These are phyloP conservation scores for Alternaria gansuensis DNA, from an alignment of 2,329 filamentous ascomycete species.

Conservation along the genomic window DNA sequence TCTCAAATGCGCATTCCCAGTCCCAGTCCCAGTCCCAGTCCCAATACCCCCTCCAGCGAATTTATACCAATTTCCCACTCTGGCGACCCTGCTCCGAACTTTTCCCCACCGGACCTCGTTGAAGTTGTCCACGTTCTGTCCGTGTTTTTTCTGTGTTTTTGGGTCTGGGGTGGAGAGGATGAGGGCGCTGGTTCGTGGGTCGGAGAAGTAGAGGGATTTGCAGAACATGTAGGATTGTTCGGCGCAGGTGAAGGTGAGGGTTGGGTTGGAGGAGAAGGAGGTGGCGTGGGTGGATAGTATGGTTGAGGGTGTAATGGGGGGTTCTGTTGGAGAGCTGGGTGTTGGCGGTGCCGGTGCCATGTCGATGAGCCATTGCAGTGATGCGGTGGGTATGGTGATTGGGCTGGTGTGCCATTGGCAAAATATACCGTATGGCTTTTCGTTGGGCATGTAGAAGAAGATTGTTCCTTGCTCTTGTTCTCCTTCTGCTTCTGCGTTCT, in stretches of 20 bases:
- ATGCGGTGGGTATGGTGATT: constrained; percentile 53
- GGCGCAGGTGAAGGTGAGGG: constrained; percentile 23
- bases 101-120: background rate
- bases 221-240: constrained; percentile 33
- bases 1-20: constrained; percentile 38
- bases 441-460: constrained; percentile 43
- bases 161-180: background rate
- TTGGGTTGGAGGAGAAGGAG: background rate
- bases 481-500: background rate
- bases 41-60: background rate
- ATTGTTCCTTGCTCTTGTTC: constrained; percentile 6
- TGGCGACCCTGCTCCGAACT: background rate
- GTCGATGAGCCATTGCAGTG: constrained; percentile 18
- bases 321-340: background rate
- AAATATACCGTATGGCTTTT: constrained; percentile 58
- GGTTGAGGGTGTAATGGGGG: background rate
- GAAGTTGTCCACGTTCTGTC: background rate
- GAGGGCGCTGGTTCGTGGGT: constrained; percentile 40
- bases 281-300: background rate
- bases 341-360: constrained; percentile 7
- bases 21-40: background rate
- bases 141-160: background rate
- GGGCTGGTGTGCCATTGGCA: constrained; percentile 63
- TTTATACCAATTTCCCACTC: constrained; percentile 1
- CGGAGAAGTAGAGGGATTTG: constrained; percentile 32